Percentiles rank a stretch among this genome's conserved stretches.
phyloP scores from a whole-genome alignment of 2,329 filamentous ascomycete species.

The Anisogramma anomala region DNA sequence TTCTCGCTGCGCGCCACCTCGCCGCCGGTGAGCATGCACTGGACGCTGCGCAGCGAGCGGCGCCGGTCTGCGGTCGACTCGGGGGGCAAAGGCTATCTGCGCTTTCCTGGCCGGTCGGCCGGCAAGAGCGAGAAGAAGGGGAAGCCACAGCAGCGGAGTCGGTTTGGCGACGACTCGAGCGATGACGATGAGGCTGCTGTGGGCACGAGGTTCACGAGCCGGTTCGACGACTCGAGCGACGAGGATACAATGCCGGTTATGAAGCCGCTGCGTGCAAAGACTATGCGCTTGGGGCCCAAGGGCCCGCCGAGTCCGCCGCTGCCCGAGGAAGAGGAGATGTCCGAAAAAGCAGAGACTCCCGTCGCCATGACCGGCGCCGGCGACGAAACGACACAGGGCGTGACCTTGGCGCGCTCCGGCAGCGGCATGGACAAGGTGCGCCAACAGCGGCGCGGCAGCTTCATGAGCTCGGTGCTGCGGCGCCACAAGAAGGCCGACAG shows the following conservation, averaged over 20 bases:
- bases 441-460: conserved; percentile 30
- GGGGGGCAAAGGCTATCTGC: conserved; percentile 8
- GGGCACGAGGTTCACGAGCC: conserved; percentile 31
- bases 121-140: conserved; percentile 1
- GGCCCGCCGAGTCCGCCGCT: conserved; percentile 21
- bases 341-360: conserved; percentile 43
- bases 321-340: conserved; percentile 36
- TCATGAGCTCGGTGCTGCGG: conserved; percentile 49
- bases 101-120: conserved; percentile 7
- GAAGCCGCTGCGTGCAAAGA: conserved; percentile 18
- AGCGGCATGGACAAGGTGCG: conserved; percentile 19
- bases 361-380: conserved; percentile 35
- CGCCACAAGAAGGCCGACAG: conserved; percentile 46
- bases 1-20: conserved; percentile 54
- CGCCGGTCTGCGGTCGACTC: conserved; percentile 7
- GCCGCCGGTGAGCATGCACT: conserved; percentile 30
- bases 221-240: conserved; percentile 53
- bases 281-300: conserved; percentile 9
- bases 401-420: conserved; percentile 25
- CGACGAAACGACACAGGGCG: conserved; percentile 21
- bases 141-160: conserved; percentile 16
- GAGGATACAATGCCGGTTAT: conserved; percentile 34
- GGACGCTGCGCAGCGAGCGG: conserved; percentile 30
- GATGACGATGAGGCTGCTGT: conserved; percentile 19
- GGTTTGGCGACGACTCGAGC: conserved; percentile 24